A percentile compares a stretch with the other conserved stretches of the same genome.
phyloP scores from a whole-genome alignment of 2,329 filamentous ascomycete species.

The Fusarium fracticaudum region DNA sequence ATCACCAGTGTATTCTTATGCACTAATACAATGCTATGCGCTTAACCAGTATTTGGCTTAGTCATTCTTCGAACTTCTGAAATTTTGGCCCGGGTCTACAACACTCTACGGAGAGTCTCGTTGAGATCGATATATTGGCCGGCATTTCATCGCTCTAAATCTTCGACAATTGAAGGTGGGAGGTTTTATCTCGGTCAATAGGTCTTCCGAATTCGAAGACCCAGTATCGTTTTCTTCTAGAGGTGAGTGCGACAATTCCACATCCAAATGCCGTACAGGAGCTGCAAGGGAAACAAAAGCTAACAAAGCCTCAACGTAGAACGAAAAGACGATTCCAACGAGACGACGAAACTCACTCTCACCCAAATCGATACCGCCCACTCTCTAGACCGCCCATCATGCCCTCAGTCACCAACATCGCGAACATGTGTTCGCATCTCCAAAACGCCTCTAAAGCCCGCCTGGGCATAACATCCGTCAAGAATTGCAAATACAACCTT shows the following conservation, averaged over 20 bases:
- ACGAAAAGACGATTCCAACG: neutral
- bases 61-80: conserved; percentile 33
- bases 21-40: conserved; percentile 14
- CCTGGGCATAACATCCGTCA: conserved; percentile 84
- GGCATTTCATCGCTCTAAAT: conserved; percentile 20
- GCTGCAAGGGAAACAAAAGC: neutral
- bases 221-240: neutral
- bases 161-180: conserved; percentile 1
- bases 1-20: conserved; percentile 1
- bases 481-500: conserved; percentile 83
- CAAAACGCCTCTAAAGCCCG: conserved; percentile 89
- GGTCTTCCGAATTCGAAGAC: neutral
- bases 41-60: conserved; percentile 22
- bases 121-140: conserved; percentile 18
- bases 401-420: conserved; percentile 72
- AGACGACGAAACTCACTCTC: neutral
- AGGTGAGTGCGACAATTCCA: conserved; percentile 17
- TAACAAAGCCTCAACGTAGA: conserved; percentile 14
- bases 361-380: neutral
- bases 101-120: conserved; percentile 12
- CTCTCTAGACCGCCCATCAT: conserved; percentile 39
- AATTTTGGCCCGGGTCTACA: conserved; percentile 34
- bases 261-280: neutral
- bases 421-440: conserved; percentile 87
- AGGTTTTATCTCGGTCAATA: neutral